Base-by-base conservation (phyloP, 148 eudicot genomes). In the Nepenthes gracilis region DNA sequence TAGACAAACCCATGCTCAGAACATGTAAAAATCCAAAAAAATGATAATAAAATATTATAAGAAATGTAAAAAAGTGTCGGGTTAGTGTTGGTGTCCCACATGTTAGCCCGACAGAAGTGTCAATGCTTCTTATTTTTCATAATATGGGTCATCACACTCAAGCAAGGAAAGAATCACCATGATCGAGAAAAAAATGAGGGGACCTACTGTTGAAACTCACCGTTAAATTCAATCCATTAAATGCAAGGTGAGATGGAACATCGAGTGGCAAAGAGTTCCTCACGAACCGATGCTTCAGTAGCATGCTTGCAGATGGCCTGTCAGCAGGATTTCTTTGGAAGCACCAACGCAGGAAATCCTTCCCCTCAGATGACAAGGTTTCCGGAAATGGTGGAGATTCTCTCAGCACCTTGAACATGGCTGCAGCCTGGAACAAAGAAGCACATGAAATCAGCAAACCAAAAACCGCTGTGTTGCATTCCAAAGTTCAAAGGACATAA, bases 341-440 rank as follows among this genome's bases (percentile, higher is more conserved):
- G 78, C 96, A 93, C 77, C 86, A 71, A 36, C 58, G 72, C 55
- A 93, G 70, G 64, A 93, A 93, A 79, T 93, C 91, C 67, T 88
- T 84, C 43, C 96, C 96, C 49, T 93, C 96, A 5, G 78, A 62
- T 58, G 98, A 93, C 75, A 93, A 52, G 40, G 74, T 69, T 78
- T 82, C 86, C 38, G 98, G 98, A 51, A 92, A 63, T 33, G 96
- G 81, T 13, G 98, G 98, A 58, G 85, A 78, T 75, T 93, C 96
- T 64, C 66, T 80, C 75, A 86, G 53, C 67, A 84, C 96, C 80
- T 85, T 93, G 78, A 88, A 93, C 90, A 93, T 77, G 57, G 98
- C 98, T 51, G 98, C 98, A 68, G 91, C 83, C 98, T 92, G 80
- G 59, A 73, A 57, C 3, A 52, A 43, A n/a, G 14, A 13, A 67